Evolutionary conservation across 2,329 filamentous ascomycete species (phyloP).

Genomic region (Pezicula carpinea): DNA sequence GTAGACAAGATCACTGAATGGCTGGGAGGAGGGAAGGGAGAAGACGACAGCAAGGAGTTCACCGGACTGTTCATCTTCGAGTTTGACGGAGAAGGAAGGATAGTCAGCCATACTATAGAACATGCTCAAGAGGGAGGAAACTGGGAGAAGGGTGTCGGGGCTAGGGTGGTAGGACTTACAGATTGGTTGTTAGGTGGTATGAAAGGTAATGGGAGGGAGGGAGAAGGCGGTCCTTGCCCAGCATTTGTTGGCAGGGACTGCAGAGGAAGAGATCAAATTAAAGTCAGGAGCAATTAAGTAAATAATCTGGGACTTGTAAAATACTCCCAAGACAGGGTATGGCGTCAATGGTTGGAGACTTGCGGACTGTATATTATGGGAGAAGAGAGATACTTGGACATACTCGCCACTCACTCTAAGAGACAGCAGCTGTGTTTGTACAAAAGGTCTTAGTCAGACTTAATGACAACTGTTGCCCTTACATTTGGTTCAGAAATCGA

Average conservation of each 20-base stretch:
- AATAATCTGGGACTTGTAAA: neutral
- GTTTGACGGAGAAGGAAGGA: slow-evolving; percentile 81
- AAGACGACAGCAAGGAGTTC: slow-evolving; percentile 69
- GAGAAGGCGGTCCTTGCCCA: slow-evolving; percentile 25
- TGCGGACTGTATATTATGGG: no score
- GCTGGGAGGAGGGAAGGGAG: slow-evolving; percentile 40
- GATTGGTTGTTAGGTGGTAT: slow-evolving; percentile 90
- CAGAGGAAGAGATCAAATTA: neutral
- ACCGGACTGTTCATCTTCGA: slow-evolving; percentile 92
- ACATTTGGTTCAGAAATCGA: no score
- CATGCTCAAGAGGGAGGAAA: slow-evolving; percentile 79
- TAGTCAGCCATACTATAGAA: slow-evolving; percentile 88
- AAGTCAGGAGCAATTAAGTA: neutral
- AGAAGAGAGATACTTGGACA: no score
- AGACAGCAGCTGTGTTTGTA: no score
- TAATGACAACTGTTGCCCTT: no score
- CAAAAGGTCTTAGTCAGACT: no score
- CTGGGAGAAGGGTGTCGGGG: slow-evolving; percentile 76
- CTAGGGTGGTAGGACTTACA: slow-evolving; percentile 83
- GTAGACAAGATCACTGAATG: slow-evolving; percentile 49
- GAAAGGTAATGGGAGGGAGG: slow-evolving; percentile 35
- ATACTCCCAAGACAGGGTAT: no score
- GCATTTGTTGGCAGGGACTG: slow-evolving; percentile 15
- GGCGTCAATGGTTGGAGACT: no score
- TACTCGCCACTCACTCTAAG: no score